A percentile compares a stretch with the other conserved stretches of the same genome.
phyloP scores from a whole-genome alignment of 805 yeast species.

The Pichia nakasei region DNA sequence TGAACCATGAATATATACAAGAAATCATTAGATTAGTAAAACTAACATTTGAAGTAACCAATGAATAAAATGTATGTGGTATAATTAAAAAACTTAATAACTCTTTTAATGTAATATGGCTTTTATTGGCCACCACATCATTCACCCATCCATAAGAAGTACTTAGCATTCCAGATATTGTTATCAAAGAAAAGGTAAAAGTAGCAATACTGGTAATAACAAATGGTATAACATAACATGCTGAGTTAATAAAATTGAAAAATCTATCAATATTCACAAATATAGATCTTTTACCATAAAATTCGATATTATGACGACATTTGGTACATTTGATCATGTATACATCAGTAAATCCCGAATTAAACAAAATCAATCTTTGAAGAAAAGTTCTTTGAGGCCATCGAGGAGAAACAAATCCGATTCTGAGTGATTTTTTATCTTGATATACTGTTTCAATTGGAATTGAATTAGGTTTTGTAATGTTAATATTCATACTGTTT shows the following conservation, averaged over 20 bases:
- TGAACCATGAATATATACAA: background rate
- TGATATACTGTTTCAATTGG: background rate
- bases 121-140: background rate
- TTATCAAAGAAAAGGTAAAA: background rate
- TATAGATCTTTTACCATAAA: background rate
- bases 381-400: background rate
- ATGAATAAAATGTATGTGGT: constrained; percentile 1
- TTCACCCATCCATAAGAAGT: background rate
- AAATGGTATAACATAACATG: background rate
- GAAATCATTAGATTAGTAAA: background rate
- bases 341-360: background rate
- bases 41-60: background rate
- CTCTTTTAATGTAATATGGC: too few relatives aligned
- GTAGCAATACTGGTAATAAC: background rate
- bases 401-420: background rate
- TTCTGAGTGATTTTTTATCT: background rate
- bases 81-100: background rate
- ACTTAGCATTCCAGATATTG: background rate
- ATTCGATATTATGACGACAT: background rate
- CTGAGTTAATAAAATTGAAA: background rate
- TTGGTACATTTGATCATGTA: background rate
- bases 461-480: background rate
- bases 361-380: background rate
- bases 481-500: too few relatives aligned
- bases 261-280: background rate